Conservation (phyloP, 1,284 basidiomycete genomes). For the Cerioporus squamosus region DNA sequence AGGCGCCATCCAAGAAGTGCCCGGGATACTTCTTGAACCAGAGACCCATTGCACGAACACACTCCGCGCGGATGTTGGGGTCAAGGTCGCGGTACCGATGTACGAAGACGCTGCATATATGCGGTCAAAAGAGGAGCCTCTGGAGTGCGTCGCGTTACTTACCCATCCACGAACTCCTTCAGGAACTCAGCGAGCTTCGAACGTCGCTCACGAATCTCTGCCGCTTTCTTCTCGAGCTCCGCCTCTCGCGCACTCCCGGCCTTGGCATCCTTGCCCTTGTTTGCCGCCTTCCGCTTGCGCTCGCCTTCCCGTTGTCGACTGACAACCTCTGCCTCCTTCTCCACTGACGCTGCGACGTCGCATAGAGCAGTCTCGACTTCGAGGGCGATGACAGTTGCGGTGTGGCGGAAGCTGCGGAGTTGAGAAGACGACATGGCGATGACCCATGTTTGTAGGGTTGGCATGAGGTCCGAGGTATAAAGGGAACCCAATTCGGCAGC, state of each 20-base stretch:
- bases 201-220: slow-evolving; percentile 76
- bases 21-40: slow-evolving; percentile 92
- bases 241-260: slow-evolving; percentile 58
- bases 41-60: slow-evolving; percentile 86
- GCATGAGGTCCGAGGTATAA: slow-evolving; percentile 78
- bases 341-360: slow-evolving; percentile 72
- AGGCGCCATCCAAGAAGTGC: slow-evolving; percentile 85
- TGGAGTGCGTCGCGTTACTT: slow-evolving; percentile 26
- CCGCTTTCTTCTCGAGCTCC: slow-evolving; percentile 80
- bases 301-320: slow-evolving; percentile 90
- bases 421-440: slow-evolving; percentile 94
- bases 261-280: slow-evolving; percentile 49
- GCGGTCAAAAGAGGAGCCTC: not conserved
- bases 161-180: slow-evolving; percentile 92
- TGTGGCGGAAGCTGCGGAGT: slow-evolving; percentile 95
- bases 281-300: slow-evolving; percentile 76
- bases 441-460: slow-evolving; percentile 89
- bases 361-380: slow-evolving; percentile 88
- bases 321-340: slow-evolving; percentile 85
- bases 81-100: slow-evolving; percentile 97
- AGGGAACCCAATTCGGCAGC: slow-evolving; percentile 79
- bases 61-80: slow-evolving; percentile 90
- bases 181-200: slow-evolving; percentile 80
- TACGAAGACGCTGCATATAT: slow-evolving; percentile 79
- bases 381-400: slow-evolving; percentile 89